Evolutionary conservation across 345 rosid genomes (phyloP), one percentile per base, ranked within the genome.

Genomic region (Eutrema yunnanense): DNA sequence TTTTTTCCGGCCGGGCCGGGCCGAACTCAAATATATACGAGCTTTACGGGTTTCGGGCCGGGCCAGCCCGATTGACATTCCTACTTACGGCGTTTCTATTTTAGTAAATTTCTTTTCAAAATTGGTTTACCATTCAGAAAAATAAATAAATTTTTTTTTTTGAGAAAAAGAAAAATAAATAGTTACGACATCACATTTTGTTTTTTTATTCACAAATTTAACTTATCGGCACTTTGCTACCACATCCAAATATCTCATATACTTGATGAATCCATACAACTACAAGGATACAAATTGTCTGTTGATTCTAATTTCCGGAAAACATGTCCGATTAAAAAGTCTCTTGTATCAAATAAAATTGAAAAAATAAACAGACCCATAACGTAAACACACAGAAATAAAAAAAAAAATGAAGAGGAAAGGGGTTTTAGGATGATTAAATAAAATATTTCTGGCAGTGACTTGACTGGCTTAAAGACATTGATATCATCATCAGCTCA

Each of bases 401-500:
- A n/a, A 8, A 44, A 42, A 8, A 56, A 8, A 56, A 34, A 2
- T 33, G 22, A 37, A 10, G 56, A 14, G 40, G 60, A 4, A 54
- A 22, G 4, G 11, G 56, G 57, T 30, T 43, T 38, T 38, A 47
- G 6, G 47, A 56, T 55, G 32, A 40, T 48, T 12, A 8, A 48
- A 60, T 49, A 37, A 58, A 8, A 57, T 49, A 44, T 16, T 16
- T 61, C 48, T 41, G 48, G 47, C 29, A 59, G 44, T 51, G 52
- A 22, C 26, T 22, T 22, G 26, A 44, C 11, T 46, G 11, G 51
- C 65, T 48, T 36, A 37, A 61, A 30, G 56, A 26, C 68, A 52
- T 52, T 49, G 40, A 2, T 6, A 42, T 83, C 77, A 89, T 85
- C 75, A 89, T 85, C 75, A 90, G 73, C 88, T 78, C 78, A 82